These are phyloP conservation scores for Scheffersomyces lignosus DNA, from an alignment of 805 yeast species.

Conservation along the genomic window DNA sequence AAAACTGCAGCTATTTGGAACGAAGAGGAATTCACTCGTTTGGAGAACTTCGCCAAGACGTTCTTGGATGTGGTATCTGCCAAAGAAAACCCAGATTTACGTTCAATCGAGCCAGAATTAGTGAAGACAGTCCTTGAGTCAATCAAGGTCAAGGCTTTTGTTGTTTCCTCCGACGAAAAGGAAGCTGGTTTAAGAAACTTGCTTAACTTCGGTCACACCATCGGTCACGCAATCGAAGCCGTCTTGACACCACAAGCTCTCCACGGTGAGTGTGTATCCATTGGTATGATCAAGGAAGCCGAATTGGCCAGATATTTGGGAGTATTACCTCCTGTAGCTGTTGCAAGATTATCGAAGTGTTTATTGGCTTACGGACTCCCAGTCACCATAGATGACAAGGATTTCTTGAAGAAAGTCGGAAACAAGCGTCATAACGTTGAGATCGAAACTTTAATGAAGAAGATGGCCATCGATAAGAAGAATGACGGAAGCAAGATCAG, in stretches of 20 bases:
- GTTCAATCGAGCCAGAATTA: slow-evolving; percentile 69
- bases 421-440: slow-evolving; percentile 63
- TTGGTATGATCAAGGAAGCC: slow-evolving; percentile 93
- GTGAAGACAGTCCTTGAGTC: slow-evolving; percentile 81
- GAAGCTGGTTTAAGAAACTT: slow-evolving; percentile 93
- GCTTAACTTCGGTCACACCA: slow-evolving; percentile 93
- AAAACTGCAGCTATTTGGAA: slow-evolving; percentile 99
- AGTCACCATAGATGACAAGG: slow-evolving; percentile 68
- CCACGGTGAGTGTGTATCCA: slow-evolving; percentile 99
- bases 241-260: slow-evolving; percentile 92
- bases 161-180: slow-evolving; percentile 90
- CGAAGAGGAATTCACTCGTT: slow-evolving; percentile 79
- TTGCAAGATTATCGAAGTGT: slow-evolving; percentile 82
- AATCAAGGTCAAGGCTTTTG: slow-evolving; percentile 87
- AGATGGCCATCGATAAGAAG: slow-evolving; percentile 96
- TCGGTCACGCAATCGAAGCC: slow-evolving; percentile 99
- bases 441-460: slow-evolving; percentile 68
- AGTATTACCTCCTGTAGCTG: slow-evolving; percentile 86
- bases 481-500: slow-evolving; percentile 91
- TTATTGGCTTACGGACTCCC: slow-evolving; percentile 87
- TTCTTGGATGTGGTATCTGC: slow-evolving; percentile 65
- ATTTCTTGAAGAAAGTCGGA: slow-evolving; percentile 65
- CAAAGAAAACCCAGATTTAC: slow-evolving; percentile 47
- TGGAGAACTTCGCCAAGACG: slow-evolving; percentile 70
- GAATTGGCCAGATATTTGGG: slow-evolving; percentile 93